Percentiles rank a stretch among this genome's conserved stretches.
Conservation (phyloP, 2,329 filamentous ascomycete genomes). For the Orbilia oligospora region DNA sequence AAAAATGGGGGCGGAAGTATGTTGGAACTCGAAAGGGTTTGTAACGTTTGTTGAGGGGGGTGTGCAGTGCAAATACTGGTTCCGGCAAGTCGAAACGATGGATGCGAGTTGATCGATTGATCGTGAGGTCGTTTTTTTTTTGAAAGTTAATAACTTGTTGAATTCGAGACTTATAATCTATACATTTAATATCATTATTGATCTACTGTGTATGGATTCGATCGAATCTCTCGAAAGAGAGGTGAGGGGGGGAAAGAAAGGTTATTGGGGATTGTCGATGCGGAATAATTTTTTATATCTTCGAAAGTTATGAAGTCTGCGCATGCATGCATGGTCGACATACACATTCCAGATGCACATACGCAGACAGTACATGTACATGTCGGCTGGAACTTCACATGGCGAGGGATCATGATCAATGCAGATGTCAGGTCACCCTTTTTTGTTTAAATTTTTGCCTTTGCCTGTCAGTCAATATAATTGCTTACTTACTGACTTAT, state of each 20-base stretch:
- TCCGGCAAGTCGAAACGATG: constrained; percentile 55
- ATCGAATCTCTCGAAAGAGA: no score
- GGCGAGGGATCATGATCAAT: neutral
- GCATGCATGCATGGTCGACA: neutral
- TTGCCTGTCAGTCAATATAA: no score
- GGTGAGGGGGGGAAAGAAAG: no score
- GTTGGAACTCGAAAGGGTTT: no score
- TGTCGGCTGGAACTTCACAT: constrained; percentile 38
- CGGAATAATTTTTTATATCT: no score
- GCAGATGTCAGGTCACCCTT: constrained; percentile 17
- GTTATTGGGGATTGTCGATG: constrained; percentile 8
- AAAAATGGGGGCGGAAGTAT: neutral
- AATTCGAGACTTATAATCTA: no score
- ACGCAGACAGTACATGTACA: no score
- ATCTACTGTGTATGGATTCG: no score
- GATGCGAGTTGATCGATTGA: constrained; percentile 26
- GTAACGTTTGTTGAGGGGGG: no score
- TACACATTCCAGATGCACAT: neutral
- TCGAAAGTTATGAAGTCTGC: no score
- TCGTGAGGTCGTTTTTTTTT: constrained; percentile 17
- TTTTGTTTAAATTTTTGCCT: neutral
- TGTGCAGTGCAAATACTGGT: constrained; percentile 38
- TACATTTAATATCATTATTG: no score
- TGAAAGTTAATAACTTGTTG: neutral
- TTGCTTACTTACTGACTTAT: no score